Evolutionary conservation across 2,329 filamentous ascomycete genomes (phyloP).

Genomic region (Teratosphaeriaceae sp.): DNA sequence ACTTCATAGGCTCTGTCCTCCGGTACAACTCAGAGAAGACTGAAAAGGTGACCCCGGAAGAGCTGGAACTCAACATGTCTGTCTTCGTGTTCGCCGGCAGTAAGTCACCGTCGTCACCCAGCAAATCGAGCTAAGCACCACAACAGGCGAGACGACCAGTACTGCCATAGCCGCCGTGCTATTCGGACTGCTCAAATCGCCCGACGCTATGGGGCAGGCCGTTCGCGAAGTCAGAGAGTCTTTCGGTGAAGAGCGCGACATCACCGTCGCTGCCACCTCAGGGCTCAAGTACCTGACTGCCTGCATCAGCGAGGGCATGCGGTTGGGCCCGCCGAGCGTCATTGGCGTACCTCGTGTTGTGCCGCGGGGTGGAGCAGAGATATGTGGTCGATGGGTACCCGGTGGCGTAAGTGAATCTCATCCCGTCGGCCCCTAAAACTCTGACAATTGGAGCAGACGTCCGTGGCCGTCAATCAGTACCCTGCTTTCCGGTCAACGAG

Average conservation of each 20-base stretch:
- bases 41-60: background rate
- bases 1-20: background rate
- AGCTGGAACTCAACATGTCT: constrained; percentile 3
- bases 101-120: background rate
- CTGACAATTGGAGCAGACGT: background rate
- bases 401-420: background rate
- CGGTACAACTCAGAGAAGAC: constrained; percentile 1
- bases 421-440: background rate
- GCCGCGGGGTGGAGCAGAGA: background rate
- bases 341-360: background rate
- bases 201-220: constrained; percentile 46
- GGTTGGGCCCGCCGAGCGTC: background rate
- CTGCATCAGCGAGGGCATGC: constrained; percentile 28
- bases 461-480: constrained; percentile 1
- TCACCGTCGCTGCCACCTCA: constrained; percentile 25
- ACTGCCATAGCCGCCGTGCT: background rate
- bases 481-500: background rate
- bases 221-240: constrained; percentile 47
- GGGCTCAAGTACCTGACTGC: constrained; percentile 32
- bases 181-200: constrained; percentile 51
- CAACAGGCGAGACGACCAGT: constrained; percentile 2
- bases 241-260: constrained; percentile 28
- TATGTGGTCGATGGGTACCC: background rate
- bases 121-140: background rate
- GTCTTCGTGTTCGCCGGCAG: constrained; percentile 2